Evolutionary conservation across 2,329 filamentous ascomycete species (phyloP).

Genomic region (Neopestalotiopsis sp.): DNA sequence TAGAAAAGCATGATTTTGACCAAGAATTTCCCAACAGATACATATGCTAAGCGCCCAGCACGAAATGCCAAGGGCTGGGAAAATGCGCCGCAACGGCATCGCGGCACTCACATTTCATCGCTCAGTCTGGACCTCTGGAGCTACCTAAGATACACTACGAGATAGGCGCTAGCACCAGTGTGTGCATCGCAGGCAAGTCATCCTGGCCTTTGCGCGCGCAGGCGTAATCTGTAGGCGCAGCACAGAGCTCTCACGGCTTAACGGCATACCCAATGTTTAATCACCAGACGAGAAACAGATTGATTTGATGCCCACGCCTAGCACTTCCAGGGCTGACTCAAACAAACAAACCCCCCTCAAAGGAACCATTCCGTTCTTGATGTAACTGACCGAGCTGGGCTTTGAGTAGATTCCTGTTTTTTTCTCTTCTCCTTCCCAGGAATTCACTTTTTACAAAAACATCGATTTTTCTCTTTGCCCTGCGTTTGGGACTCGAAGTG

Average conservation of each 20-base stretch:
- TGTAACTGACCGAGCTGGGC: neutral
- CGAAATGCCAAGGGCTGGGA: neutral
- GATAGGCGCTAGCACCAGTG: neutral
- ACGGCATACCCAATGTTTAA: neutral
- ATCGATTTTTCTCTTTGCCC: neutral
- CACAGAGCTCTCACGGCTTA: neutral
- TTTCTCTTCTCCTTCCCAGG: neutral
- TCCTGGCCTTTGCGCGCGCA: neutral
- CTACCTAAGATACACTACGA: neutral
- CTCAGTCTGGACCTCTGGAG: neutral
- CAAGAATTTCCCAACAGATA: neutral
- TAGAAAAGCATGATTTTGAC: constrained; percentile 1
- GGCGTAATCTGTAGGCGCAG: neutral
- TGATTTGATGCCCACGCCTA: neutral
- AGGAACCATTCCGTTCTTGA: constrained; percentile 1
- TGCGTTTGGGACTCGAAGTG: neutral
- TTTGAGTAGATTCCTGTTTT: neutral
- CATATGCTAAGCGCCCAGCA: neutral
- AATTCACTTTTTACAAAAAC: neutral
- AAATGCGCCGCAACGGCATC: neutral
- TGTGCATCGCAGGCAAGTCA: neutral
- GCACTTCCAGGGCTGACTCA: neutral
- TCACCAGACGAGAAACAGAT: neutral
- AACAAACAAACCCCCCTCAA: neutral
- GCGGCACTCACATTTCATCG: neutral